Evolutionary conservation across 2,329 filamentous ascomycete genomes (phyloP).

Genomic region (Scedosporium aurantiacum): DNA sequence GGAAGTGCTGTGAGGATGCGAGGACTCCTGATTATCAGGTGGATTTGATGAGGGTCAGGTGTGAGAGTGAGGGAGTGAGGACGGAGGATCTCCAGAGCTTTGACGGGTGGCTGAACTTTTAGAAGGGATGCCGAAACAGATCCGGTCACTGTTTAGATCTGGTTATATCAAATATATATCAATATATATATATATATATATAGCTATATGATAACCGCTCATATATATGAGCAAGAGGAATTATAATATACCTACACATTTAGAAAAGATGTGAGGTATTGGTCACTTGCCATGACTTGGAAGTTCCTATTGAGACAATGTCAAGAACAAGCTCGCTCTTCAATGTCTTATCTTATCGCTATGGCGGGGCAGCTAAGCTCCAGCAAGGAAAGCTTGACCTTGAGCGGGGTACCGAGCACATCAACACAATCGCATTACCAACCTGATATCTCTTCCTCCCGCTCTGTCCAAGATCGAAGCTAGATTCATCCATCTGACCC

Average conservation of each 20-base stretch:
- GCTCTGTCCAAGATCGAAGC: neutral
- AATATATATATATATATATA: neutral
- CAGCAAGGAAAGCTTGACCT: neutral
- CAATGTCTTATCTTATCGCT: neutral
- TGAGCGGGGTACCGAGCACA: too few species aligned
- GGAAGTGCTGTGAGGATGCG: constrained; percentile 53
- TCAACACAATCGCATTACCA: neutral
- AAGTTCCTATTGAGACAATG: too few species aligned
- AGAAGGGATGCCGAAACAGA: neutral
- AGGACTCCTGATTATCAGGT: constrained; percentile 45
- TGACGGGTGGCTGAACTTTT: constrained; percentile 25
- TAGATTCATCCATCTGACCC: too few species aligned
- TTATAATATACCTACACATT: too few species aligned
- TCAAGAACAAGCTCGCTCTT: neutral
- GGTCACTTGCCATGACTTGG: too few species aligned
- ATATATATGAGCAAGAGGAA: too few species aligned
- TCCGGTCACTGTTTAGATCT: neutral
- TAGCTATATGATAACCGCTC: too few species aligned
- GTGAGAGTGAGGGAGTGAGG: constrained; percentile 59
- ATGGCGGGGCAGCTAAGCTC: neutral
- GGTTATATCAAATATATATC: too few species aligned
- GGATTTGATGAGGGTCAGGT: constrained; percentile 56
- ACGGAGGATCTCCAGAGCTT: constrained; percentile 33
- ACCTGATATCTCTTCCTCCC: neutral
- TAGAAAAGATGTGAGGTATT: too few species aligned